Evolutionary conservation across 768 basidiomycete species (phyloP).

Genomic region (Termitomyces sp.): DNA sequence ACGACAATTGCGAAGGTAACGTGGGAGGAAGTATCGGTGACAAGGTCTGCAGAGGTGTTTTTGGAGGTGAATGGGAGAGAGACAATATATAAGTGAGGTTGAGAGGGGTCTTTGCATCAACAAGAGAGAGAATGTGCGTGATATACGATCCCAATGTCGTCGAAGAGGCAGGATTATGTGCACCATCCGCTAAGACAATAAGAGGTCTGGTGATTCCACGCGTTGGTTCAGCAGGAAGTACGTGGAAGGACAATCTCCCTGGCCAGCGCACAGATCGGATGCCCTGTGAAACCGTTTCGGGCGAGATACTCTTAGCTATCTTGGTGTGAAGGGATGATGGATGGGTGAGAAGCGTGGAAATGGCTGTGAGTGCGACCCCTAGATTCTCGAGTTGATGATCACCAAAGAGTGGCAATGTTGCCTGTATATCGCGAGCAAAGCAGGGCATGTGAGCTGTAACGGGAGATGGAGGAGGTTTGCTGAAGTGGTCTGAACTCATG

Average conservation of each 20-base stretch:
- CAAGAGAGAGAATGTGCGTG: slow-evolving; percentile 23
- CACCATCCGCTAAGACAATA: slow-evolving; percentile 80
- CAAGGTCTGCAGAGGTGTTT: slow-evolving; percentile 69
- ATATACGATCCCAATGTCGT: slow-evolving; percentile 63
- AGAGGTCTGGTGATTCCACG: slow-evolving; percentile 10
- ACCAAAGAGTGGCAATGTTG: slow-evolving; percentile 66
- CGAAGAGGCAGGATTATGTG: slow-evolving; percentile 85
- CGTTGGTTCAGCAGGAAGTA: slow-evolving; percentile 18
- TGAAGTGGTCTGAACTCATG: slow-evolving; percentile 21
- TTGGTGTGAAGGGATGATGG: slow-evolving; percentile 21
- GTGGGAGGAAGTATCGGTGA: slow-evolving; percentile 51
- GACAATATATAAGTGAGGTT: slow-evolving; percentile 69
- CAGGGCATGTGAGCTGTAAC: slow-evolving; percentile 37
- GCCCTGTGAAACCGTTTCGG: slow-evolving; percentile 47
- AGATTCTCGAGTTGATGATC: slow-evolving; percentile 84
- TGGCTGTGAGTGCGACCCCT: slow-evolving; percentile 55
- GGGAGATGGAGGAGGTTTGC: slow-evolving; percentile 32
- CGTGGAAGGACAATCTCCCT: slow-evolving; percentile 76
- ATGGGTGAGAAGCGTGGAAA: slow-evolving; percentile 50
- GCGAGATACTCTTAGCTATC: slow-evolving; percentile 34
- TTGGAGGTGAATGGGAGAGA: slow-evolving; percentile 84
- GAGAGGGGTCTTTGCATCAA: slow-evolving; percentile 15
- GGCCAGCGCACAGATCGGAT: slow-evolving; percentile 65
- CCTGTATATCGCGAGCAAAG: slow-evolving; percentile 37
- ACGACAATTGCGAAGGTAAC: slow-evolving; percentile 18